Conservation (phyloP, 1,284 basidiomycete genomes). For the Abortiporus biennis region DNA sequence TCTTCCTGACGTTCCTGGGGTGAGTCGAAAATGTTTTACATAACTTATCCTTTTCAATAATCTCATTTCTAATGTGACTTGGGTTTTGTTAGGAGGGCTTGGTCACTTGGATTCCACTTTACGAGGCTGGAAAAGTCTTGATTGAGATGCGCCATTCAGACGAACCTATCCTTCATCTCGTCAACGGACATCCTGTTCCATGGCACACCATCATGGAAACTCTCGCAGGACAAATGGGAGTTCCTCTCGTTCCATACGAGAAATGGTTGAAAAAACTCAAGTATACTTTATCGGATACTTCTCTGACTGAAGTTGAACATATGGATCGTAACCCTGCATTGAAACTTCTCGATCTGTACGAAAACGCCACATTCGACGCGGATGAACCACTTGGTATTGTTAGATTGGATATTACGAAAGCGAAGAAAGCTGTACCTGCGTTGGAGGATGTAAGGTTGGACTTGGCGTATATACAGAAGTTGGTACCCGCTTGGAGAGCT, state of each 20-base stretch:
- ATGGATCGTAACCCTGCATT: conserved; percentile 16
- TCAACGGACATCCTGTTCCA: conserved; percentile 20
- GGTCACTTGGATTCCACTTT: conserved; percentile 20
- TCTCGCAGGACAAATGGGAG: conserved; percentile 14
- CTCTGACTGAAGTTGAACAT: conserved; percentile 6
- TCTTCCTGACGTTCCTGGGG: conserved; percentile 20
- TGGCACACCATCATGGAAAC: conserved; percentile 15
- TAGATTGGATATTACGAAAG: not conserved
- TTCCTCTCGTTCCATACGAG: conserved; percentile 18
- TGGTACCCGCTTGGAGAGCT: conserved; percentile 1
- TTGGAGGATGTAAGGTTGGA: not conserved
- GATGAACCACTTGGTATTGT: conserved; percentile 6
- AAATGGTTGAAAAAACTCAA: conserved; percentile 18
- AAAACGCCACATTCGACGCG: not conserved
- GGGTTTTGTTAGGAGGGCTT: conserved; percentile 7
- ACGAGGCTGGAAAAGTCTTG: conserved; percentile 12
- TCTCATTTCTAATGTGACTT: not conserved
- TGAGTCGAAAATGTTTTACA: conserved; percentile 6
- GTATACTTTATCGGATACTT: conserved; percentile 2
- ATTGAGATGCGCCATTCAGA: conserved; percentile 15
- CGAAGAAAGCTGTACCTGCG: not conserved
- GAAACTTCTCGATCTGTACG: conserved; percentile 17
- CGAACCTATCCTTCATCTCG: conserved; percentile 21
- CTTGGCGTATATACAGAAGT: not conserved
- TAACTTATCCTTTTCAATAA: not conserved